Evolutionary conservation across 257 asterid genomes (phyloP).

Genomic region (Solanum pennellii): DNA sequence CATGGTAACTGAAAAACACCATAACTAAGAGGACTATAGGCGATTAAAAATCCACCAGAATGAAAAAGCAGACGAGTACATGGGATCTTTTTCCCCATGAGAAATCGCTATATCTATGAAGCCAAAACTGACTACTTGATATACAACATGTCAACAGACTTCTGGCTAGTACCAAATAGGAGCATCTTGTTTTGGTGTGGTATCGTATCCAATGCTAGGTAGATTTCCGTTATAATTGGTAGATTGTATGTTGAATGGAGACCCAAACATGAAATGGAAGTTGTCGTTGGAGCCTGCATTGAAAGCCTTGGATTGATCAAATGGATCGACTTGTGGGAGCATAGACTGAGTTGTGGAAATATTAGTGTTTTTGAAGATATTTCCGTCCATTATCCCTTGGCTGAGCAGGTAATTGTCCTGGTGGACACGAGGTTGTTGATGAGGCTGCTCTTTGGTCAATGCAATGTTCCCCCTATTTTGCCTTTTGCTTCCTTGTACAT

Average conservation of each 20-base stretch:
- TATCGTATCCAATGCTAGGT: slow-evolving; percentile 24
- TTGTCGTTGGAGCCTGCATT: slow-evolving; percentile 23
- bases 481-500: slow-evolving; percentile 32
- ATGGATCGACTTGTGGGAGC: slow-evolving; percentile 12
- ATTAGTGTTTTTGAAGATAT: slow-evolving; percentile 26
- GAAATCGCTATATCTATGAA: not conserved
- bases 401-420: slow-evolving; percentile 25
- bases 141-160: not conserved
- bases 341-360: slow-evolving; percentile 15
- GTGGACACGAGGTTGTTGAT: slow-evolving; percentile 21
- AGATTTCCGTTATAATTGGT: slow-evolving; percentile 31
- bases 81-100: not conserved
- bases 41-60: slow-evolving; percentile 12
- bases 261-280: slow-evolving; percentile 42
- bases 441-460: slow-evolving; percentile 19
- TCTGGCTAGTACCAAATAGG: slow-evolving; percentile 45
- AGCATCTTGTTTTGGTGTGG: slow-evolving; percentile 32
- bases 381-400: slow-evolving; percentile 30
- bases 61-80: not conserved
- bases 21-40: slow-evolving; percentile 8
- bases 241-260: slow-evolving; percentile 32
- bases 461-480: slow-evolving; percentile 7
- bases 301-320: slow-evolving; percentile 39
- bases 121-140: not conserved
- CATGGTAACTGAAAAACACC: slow-evolving; percentile 5